Conservation (phyloP, 352 stramenopile species). For the Pythium insidiosum region DNA sequence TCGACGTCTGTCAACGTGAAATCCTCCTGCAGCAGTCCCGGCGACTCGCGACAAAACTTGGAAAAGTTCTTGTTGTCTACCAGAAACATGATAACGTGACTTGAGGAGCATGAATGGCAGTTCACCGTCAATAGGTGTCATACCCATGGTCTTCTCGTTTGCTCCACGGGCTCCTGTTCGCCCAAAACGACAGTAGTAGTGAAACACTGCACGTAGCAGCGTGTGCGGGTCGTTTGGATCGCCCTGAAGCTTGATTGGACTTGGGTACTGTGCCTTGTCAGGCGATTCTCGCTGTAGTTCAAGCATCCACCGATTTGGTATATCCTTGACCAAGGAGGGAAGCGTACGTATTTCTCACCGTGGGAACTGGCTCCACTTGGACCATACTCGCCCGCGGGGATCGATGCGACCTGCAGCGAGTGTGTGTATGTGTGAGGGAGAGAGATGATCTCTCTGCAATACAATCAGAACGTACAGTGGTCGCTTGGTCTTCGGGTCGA, state of each 20-base stretch:
- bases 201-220: slow-evolving; percentile 70
- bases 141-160: slow-evolving; percentile 64
- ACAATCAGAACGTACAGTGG: neutral
- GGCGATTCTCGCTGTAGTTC: slow-evolving; percentile 3
- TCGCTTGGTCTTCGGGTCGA: slow-evolving; percentile 8
- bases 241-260: slow-evolving; percentile 27
- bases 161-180: slow-evolving; percentile 54
- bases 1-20: slow-evolving; percentile 80
- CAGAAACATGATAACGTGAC: neutral
- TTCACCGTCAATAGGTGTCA: neutral
- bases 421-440: neutral
- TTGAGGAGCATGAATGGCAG: too few species aligned
- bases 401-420: too few species aligned
- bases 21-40: slow-evolving; percentile 35
- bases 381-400: too few species aligned
- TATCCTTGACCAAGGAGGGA: too few species aligned
- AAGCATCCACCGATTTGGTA: too few species aligned
- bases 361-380: too few species aligned
- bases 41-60: slow-evolving; percentile 78
- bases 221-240: slow-evolving; percentile 78
- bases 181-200: slow-evolving; percentile 83
- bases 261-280: slow-evolving; percentile 8
- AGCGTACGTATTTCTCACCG: too few species aligned
- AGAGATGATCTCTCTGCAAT: neutral
- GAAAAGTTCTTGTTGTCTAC: slow-evolving; percentile 81